phyloP scores from a whole-genome alignment of 1,284 basidiomycete genomes.

The Sphagnurus paluster region DNA sequence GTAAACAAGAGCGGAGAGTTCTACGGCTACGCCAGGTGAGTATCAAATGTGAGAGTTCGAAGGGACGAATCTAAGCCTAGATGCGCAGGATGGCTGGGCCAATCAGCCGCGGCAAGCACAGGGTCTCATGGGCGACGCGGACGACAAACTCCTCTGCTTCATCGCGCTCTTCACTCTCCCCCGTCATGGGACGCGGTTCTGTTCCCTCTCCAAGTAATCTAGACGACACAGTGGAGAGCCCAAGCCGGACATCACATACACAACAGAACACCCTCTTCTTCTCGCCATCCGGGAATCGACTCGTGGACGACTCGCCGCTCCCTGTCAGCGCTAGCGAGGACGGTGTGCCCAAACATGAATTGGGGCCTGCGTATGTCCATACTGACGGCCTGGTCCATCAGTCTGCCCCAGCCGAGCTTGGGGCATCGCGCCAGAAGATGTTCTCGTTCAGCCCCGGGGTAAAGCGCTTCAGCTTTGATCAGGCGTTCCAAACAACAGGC shows the following conservation, averaged over 20 bases:
- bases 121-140: slow-evolving; percentile 62
- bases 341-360: not conserved
- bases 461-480: slow-evolving; percentile 7
- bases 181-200: slow-evolving; percentile 17
- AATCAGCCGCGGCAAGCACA: slow-evolving; percentile 49
- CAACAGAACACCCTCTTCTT: slow-evolving; percentile 28
- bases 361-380: not conserved
- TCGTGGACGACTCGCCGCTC: slow-evolving; percentile 45
- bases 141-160: slow-evolving; percentile 36
- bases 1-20: slow-evolving; percentile 93
- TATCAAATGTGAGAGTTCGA: slow-evolving; percentile 1
- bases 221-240: slow-evolving; percentile 19
- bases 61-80: not conserved
- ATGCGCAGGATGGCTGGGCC: slow-evolving; percentile 63
- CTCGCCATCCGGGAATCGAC: slow-evolving; percentile 38
- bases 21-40: slow-evolving; percentile 82
- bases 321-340: slow-evolving; percentile 24
- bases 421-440: slow-evolving; percentile 34
- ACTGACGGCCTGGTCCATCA: slow-evolving; percentile 17
- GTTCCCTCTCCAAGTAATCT: slow-evolving; percentile 20
- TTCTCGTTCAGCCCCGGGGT: slow-evolving; percentile 24
- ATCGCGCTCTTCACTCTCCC: slow-evolving; percentile 28
- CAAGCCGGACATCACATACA: not conserved
- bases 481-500: not conserved
- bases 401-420: slow-evolving; percentile 57